Evolutionary conservation across 257 asterid genomes (phyloP).

Genomic region (Fraxinus pennsylvanica): DNA sequence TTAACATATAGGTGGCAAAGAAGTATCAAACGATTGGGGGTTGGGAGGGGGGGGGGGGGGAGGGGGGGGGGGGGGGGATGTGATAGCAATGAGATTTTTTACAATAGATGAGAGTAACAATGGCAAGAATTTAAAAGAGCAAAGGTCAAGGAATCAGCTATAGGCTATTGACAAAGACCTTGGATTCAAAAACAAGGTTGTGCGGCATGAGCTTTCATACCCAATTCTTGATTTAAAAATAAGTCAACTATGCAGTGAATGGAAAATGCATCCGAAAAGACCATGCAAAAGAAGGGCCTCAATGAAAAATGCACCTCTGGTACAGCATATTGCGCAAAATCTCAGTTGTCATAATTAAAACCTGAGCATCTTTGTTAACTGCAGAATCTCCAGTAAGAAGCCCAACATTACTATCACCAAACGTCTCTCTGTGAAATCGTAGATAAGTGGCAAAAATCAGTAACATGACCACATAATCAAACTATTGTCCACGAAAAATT

Average conservation of each 20-base stretch:
- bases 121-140: neutral
- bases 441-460: constrained; percentile 18
- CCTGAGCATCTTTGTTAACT: constrained; percentile 90
- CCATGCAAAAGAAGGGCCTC: constrained; percentile 17
- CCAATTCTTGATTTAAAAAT: constrained; percentile 7
- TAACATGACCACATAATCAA: neutral
- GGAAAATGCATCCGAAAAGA: constrained; percentile 20
- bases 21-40: neutral
- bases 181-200: constrained; percentile 13
- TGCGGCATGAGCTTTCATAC: constrained; percentile 9
- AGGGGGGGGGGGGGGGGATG: too few relatives aligned
- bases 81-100: neutral
- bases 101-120: neutral
- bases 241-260: neutral
- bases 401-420: constrained; percentile 92
- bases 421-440: constrained; percentile 66
- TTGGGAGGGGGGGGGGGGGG: too few relatives aligned
- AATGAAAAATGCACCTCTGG: constrained; percentile 56
- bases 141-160: constrained; percentile 15
- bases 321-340: constrained; percentile 95
- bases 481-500: constrained; percentile 3
- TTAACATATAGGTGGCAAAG: neutral
- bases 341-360: constrained; percentile 96
- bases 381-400: constrained; percentile 98
- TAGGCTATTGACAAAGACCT: constrained; percentile 8